These are phyloP conservation scores for Colletotrichum sp. DNA, from an alignment of 2,329 filamentous ascomycete genomes.

Conservation along the genomic window DNA sequence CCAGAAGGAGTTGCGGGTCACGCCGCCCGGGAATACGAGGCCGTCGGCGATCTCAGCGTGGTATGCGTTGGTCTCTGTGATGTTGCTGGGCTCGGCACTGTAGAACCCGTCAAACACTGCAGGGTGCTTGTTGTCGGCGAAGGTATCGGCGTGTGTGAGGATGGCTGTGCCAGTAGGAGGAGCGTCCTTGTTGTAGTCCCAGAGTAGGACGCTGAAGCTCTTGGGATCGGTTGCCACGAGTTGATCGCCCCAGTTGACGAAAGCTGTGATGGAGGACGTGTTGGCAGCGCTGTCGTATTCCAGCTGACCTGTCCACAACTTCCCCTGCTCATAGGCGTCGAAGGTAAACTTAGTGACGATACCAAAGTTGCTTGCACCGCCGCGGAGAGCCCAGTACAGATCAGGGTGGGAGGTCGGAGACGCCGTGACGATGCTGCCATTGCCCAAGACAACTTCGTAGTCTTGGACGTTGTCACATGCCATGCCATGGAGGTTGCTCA, in stretches of 20 bases:
- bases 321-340: slow-evolving; percentile 16
- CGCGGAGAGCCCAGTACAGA: slow-evolving; percentile 48
- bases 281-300: neutral
- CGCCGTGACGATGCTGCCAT: slow-evolving; percentile 41
- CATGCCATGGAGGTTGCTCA: slow-evolving; percentile 42
- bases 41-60: slow-evolving; percentile 19
- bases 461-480: slow-evolving; percentile 43
- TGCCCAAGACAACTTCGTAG: slow-evolving; percentile 44
- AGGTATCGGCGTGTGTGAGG: slow-evolving; percentile 19
- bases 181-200: slow-evolving; percentile 12
- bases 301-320: neutral
- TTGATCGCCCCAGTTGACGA: neutral
- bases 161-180: neutral
- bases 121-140: slow-evolving; percentile 13
- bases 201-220: slow-evolving; percentile 21
- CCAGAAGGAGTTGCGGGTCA: slow-evolving; percentile 24
- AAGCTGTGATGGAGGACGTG: neutral
- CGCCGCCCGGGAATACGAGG: neutral
- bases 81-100: neutral
- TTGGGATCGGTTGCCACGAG: neutral
- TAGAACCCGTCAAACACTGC: slow-evolving; percentile 27
- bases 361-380: slow-evolving; percentile 49
- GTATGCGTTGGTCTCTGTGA: slow-evolving; percentile 15
- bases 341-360: slow-evolving; percentile 31
- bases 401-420: slow-evolving; percentile 37